phyloP scores from a whole-genome alignment of 129 eudicot genomes.

The Smallanthus sonchifolius region DNA sequence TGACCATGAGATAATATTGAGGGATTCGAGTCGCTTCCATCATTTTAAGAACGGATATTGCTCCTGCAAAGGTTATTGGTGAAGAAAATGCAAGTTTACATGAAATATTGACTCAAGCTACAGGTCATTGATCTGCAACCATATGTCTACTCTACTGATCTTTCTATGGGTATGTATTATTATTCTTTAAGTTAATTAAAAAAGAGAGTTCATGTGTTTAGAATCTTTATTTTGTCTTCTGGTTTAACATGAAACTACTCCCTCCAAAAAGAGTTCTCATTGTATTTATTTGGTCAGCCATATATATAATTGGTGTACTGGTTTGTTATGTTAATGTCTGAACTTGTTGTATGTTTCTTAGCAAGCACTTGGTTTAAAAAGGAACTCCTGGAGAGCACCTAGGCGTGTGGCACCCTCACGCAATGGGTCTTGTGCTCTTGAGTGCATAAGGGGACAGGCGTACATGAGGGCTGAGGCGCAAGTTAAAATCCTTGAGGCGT shows the following conservation, averaged over 20 bases:
- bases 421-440: too few species aligned
- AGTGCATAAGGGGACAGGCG: too few species aligned
- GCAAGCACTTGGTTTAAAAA: too few species aligned
- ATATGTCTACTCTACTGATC: not conserved
- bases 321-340: too few species aligned
- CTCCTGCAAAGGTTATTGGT: constrained; percentile 89
- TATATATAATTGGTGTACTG: too few species aligned
- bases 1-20: constrained; percentile 62
- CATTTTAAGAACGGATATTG: constrained; percentile 83
- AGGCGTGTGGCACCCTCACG: too few species aligned
- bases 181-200: not conserved
- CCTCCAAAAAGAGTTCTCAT: too few species aligned
- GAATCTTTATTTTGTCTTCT: not conserved
- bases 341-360: too few species aligned
- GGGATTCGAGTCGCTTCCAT: constrained; percentile 89
- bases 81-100: constrained; percentile 20
- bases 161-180: not conserved
- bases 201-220: not conserved
- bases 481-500: too few species aligned
- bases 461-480: too few species aligned
- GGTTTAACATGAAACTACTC: not conserved
- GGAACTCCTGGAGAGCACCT: too few species aligned
- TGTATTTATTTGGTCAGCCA: too few species aligned
- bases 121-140: not conserved
- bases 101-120: not conserved